Evolutionary conservation across 2,329 filamentous ascomycete genomes (phyloP).

Genomic region (Onygenales sp.): DNA sequence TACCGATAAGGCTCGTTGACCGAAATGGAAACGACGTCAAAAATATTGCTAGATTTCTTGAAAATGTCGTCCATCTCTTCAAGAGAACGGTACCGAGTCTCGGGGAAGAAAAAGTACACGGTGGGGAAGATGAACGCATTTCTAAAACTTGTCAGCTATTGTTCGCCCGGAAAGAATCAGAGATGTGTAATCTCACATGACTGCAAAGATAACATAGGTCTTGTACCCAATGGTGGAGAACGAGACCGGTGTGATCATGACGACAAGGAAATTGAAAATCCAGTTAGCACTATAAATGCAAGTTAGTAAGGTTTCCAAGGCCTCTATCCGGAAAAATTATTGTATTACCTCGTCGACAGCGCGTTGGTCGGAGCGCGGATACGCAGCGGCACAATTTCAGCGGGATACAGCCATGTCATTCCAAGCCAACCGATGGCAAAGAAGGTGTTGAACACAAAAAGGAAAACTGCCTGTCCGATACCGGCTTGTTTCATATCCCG

Average conservation of each 20-base stretch:
- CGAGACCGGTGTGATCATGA: slow-evolving; percentile 28
- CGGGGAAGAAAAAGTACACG: slow-evolving; percentile 32
- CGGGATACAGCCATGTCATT: slow-evolving; percentile 52
- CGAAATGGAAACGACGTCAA: slow-evolving; percentile 10
- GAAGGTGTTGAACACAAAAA: slow-evolving; percentile 54
- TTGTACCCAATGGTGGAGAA: slow-evolving; percentile 38
- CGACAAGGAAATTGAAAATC: slow-evolving; percentile 30
- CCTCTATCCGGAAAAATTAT: neutral
- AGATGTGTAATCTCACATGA: slow-evolving; percentile 20
- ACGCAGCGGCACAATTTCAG: slow-evolving; percentile 46
- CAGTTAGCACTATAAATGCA: slow-evolving; percentile 20
- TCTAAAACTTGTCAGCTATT: neutral
- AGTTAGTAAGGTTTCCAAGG: slow-evolving; percentile 30
- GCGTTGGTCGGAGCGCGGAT: slow-evolving; percentile 31
- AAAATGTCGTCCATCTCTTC: slow-evolving; percentile 35
- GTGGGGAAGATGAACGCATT: slow-evolving; percentile 9
- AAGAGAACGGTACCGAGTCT: slow-evolving; percentile 29
- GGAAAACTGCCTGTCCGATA: slow-evolving; percentile 46
- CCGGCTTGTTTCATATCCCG: slow-evolving; percentile 36
- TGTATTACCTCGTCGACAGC: slow-evolving; percentile 43
- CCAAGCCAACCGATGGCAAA: slow-evolving; percentile 51
- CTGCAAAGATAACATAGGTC: slow-evolving; percentile 37
- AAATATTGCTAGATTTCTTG: slow-evolving; percentile 20
- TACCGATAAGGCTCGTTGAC: slow-evolving; percentile 5
- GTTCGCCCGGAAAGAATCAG: neutral